A percentile compares a stretch with the other conserved stretches of the same genome.
Conservation (phyloP, 306 rosid genomes). For the Cotoneaster glaucophyllus region DNA sequence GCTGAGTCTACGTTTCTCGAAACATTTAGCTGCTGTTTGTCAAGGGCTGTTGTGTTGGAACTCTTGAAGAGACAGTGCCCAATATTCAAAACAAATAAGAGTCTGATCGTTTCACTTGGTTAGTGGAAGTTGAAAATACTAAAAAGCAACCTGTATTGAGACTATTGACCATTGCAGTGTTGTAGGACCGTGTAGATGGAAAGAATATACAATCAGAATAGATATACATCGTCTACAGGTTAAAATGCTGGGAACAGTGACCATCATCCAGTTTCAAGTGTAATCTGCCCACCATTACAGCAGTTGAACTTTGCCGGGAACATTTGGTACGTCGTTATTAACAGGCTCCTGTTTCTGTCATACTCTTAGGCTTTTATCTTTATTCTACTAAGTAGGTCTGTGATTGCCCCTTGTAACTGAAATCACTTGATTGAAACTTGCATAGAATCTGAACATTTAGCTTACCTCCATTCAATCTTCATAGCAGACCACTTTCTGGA, state of each 20-base stretch:
- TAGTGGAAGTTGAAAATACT: neutral
- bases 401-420: no score
- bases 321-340: slow-evolving; percentile 53
- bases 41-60: no score
- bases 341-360: neutral
- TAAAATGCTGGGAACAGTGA: slow-evolving; percentile 47
- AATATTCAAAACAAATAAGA: neutral
- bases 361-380: no score
- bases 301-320: slow-evolving; percentile 83
- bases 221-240: slow-evolving; percentile 58
- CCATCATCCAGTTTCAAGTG: slow-evolving; percentile 52
- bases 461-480: no score
- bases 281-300: slow-evolving; percentile 65
- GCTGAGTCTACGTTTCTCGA: neutral
- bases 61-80: neutral
- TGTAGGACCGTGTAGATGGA: slow-evolving; percentile 94
- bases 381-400: no score
- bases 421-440: neutral
- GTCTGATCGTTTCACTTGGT: neutral
- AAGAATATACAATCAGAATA: slow-evolving; percentile 38
- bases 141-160: neutral
- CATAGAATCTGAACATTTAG: neutral
- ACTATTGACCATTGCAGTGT: slow-evolving; percentile 14
- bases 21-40: neutral
- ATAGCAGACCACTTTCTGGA: neutral